Conservation (phyloP, 768 basidiomycete genomes). For the Boletus bicolor region DNA sequence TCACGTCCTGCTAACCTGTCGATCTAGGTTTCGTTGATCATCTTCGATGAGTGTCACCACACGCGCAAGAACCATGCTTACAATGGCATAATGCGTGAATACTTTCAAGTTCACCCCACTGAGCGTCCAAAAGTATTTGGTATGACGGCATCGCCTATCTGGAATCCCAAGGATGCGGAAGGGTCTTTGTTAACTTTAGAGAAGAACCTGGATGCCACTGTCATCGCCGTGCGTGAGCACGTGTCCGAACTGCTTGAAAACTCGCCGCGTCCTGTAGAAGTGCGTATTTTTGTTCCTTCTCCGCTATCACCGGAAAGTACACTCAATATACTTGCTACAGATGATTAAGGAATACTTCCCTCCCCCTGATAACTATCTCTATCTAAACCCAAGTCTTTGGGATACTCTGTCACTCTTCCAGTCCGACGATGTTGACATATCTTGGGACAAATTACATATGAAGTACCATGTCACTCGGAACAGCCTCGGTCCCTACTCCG, state of each 20-base stretch:
- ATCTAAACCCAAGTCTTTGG: constrained; percentile 56
- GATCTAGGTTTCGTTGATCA: constrained; percentile 49
- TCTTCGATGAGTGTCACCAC: constrained; percentile 61
- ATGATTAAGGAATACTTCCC: constrained; percentile 53
- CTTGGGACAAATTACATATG: constrained; percentile 57
- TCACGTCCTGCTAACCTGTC: neutral
- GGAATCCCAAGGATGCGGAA: constrained; percentile 68
- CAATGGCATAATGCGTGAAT: constrained; percentile 56
- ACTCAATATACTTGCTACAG: constrained; percentile 33
- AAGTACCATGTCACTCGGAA: constrained; percentile 59
- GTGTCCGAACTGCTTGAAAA: constrained; percentile 59
- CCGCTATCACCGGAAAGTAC: neutral
- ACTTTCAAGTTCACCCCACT: constrained; percentile 41
- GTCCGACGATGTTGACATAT: constrained; percentile 40
- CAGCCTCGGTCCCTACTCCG: constrained; percentile 71
- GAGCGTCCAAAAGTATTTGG: constrained; percentile 84
- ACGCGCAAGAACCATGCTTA: constrained; percentile 55
- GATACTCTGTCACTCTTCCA: constrained; percentile 43
- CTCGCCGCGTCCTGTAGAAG: constrained; percentile 67
- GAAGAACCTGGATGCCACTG: constrained; percentile 66
- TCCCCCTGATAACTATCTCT: constrained; percentile 52
- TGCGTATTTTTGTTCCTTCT: constrained; percentile 25
- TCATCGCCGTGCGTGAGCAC: constrained; percentile 72
- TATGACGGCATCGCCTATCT: constrained; percentile 89
- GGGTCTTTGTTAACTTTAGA: constrained; percentile 65